Conservation (phyloP, 352 stramenopile genomes). For the Pythium brachiatum region DNA sequence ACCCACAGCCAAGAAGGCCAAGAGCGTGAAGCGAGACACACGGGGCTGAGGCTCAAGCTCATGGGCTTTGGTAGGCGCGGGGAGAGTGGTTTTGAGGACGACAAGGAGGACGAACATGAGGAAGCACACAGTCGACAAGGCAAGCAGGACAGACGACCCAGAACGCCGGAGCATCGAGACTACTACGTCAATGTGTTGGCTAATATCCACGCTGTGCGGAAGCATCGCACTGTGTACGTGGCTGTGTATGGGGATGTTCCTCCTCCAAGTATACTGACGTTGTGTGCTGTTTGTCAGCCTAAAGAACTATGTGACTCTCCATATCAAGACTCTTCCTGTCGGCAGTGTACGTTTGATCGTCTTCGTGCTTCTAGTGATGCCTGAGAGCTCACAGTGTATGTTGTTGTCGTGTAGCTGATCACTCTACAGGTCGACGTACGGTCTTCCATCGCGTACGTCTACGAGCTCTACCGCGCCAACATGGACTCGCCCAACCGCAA, state of each 20-base stretch:
- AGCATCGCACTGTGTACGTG: conserved; percentile 57
- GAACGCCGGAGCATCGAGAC: conserved; percentile 17
- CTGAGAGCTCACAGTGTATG: not conserved
- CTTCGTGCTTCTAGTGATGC: conserved; percentile 2
- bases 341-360: conserved; percentile 44
- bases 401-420: conserved; percentile 40
- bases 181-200: conserved; percentile 58
- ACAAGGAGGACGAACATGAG: conserved; percentile 4
- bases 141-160: conserved; percentile 4
- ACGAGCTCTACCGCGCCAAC: conserved; percentile 74
- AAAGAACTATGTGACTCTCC: conserved; percentile 56
- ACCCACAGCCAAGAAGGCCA: conserved; percentile 48
- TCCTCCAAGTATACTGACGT: too few relatives aligned
- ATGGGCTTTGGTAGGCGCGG: conserved; percentile 27
- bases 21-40: conserved; percentile 39
- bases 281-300: conserved; percentile 36
- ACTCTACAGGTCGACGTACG: conserved; percentile 56
- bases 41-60: conserved; percentile 45
- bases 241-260: not conserved
- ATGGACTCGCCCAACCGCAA: conserved; percentile 52
- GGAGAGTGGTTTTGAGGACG: not conserved
- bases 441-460: conserved; percentile 59
- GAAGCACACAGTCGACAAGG: not conserved
- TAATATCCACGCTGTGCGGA: conserved; percentile 49
- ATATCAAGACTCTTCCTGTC: conserved; percentile 77